Conservation (phyloP, 2,329 filamentous ascomycete genomes). For the Hypoxylon sp. region DNA sequence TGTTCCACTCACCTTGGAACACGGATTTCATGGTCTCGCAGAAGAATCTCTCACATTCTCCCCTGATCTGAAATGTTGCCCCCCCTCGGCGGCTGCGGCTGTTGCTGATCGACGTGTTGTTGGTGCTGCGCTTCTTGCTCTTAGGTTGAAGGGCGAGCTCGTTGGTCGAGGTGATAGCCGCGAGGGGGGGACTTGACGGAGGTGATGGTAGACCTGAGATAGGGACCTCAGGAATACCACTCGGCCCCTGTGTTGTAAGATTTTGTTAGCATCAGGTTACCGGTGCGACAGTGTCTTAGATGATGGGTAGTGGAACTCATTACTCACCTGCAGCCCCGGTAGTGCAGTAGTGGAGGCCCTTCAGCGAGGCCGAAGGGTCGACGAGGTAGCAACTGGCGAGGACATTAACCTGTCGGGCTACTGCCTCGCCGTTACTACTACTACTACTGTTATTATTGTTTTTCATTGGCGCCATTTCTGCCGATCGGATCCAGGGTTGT, state of each 20-base stretch:
- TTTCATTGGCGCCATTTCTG: slow-evolving; percentile 76
- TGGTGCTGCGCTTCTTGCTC: slow-evolving; percentile 56
- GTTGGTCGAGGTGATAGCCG: slow-evolving; percentile 75
- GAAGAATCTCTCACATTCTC: slow-evolving; percentile 99
- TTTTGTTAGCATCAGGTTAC: too few species aligned
- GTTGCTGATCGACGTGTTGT: slow-evolving; percentile 52
- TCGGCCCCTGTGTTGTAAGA: slow-evolving; percentile 81
- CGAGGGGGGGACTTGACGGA: slow-evolving; percentile 89
- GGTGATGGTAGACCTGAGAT: slow-evolving; percentile 86
- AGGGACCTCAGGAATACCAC: slow-evolving; percentile 95
- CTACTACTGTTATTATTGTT: slow-evolving; percentile 73
- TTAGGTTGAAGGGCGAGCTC: slow-evolving; percentile 74
- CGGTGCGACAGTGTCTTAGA: slow-evolving; percentile 19
- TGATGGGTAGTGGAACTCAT: slow-evolving; percentile 28
- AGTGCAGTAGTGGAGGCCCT: slow-evolving; percentile 96
- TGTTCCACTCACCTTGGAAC: slow-evolving; percentile 95
- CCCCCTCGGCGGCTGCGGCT: slow-evolving; percentile 75
- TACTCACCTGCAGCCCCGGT: slow-evolving; percentile 81
- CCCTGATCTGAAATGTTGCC: slow-evolving; percentile 96
- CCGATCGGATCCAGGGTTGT: slow-evolving; percentile 49
- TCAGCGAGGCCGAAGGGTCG: slow-evolving; percentile 76
- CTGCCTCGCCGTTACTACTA: slow-evolving; percentile 81
- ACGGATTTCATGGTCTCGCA: slow-evolving; percentile 93
- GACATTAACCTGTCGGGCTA: slow-evolving; percentile 75
- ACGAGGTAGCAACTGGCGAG: slow-evolving; percentile 93